phyloP scores from a whole-genome alignment of 164 flowering plant species.

The Kingdonia uniflora region DNA sequence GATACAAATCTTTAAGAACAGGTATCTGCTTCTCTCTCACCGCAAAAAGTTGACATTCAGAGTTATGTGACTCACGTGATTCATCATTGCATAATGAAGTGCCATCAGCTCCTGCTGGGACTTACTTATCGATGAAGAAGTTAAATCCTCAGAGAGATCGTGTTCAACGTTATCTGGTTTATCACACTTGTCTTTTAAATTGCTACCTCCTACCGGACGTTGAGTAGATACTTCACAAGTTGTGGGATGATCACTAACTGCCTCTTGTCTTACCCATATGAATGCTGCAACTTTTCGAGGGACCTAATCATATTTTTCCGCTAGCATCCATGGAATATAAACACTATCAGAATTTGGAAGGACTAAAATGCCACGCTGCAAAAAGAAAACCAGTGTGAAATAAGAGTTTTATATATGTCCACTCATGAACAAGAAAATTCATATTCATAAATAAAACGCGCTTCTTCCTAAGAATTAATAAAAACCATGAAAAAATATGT shows the following conservation, averaged over 20 bases:
- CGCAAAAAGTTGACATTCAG: constrained; percentile 12
- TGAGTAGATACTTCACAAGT: too few relatives aligned
- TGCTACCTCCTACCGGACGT: too few relatives aligned
- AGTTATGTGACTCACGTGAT: constrained; percentile 18
- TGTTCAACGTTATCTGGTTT: constrained; percentile 15
- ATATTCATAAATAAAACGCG: too few relatives aligned
- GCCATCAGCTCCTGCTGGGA: constrained; percentile 29
- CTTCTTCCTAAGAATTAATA: too few relatives aligned
- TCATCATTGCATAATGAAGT: constrained; percentile 23
- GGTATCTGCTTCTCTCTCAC: constrained; percentile 16
- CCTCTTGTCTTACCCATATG: constrained; percentile 4
- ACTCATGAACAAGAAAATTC: too few relatives aligned
- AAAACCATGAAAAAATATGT: too few relatives aligned
- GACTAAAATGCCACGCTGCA: constrained; percentile 82
- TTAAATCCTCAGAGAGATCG: constrained; percentile 12
- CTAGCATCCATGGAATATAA: constrained; percentile 84
- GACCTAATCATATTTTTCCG: constrained; percentile 91
- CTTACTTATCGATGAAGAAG: constrained; percentile 3
- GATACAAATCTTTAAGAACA: constrained; percentile 33
- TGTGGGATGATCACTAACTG: too few relatives aligned
- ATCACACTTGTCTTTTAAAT: constrained; percentile 19
- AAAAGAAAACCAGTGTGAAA: constrained; percentile 8
- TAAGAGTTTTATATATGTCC: too few relatives aligned
- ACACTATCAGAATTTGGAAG: constrained; percentile 82
- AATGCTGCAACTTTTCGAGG: constrained; percentile 23